A percentile compares a stretch with the other conserved stretches of the same genome.
These are phyloP conservation scores for Leccinum fibrillosum DNA, from an alignment of 768 basidiomycete genomes.

Conservation along the genomic window DNA sequence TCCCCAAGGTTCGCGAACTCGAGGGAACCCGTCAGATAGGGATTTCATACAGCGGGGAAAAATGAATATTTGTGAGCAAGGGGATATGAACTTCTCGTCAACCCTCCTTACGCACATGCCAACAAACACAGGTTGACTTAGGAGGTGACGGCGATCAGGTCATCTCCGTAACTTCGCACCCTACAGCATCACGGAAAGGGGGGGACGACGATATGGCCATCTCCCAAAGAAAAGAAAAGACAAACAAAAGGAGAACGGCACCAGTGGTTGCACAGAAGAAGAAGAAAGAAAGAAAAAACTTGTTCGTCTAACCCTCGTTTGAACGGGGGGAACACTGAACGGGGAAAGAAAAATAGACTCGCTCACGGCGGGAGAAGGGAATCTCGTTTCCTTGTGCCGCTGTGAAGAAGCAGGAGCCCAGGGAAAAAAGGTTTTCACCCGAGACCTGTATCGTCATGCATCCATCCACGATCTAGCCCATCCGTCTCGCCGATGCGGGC, in stretches of 20 bases:
- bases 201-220: background rate
- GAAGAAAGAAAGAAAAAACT: background rate
- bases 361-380: slow-evolving; percentile 2
- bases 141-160: slow-evolving; percentile 28
- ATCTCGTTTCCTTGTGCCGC: slow-evolving; percentile 1
- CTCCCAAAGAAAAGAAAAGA: background rate
- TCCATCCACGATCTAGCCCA: slow-evolving; percentile 1
- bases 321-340: slow-evolving; percentile 7
- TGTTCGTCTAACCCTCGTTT: background rate
- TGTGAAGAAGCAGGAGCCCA: slow-evolving; percentile 5
- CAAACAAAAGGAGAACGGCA: background rate
- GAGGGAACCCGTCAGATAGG: slow-evolving; percentile 2
- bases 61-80: slow-evolving; percentile 2
- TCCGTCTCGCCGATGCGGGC: slow-evolving; percentile 14
- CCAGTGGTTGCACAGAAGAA: background rate
- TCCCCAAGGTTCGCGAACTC: background rate
- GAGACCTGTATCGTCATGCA: background rate
- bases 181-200: slow-evolving; percentile 18
- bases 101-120: slow-evolving; percentile 11
- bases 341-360: background rate
- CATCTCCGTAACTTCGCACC: slow-evolving; percentile 31
- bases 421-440: slow-evolving; percentile 1
- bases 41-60: slow-evolving; percentile 2
- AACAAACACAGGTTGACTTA: slow-evolving; percentile 16
- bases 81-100: slow-evolving; percentile 10